phyloP scores from a whole-genome alignment of 2,329 filamentous ascomycete genomes.

The Colletotrichum tofieldiae region DNA sequence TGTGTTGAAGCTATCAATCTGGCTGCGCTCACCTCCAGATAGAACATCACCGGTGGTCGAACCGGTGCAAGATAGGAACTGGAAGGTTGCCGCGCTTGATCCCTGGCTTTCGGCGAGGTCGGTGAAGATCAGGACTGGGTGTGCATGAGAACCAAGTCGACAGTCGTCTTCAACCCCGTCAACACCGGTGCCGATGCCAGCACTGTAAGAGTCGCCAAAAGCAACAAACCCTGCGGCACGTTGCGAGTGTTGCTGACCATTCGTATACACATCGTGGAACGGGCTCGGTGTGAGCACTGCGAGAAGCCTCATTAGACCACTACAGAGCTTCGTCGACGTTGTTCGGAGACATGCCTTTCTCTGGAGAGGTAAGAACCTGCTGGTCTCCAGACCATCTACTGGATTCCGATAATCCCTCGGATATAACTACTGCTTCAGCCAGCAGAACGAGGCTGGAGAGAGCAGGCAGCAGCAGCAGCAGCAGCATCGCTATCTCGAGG shows the following conservation, averaged over 20 bases:
- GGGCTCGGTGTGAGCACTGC: conserved; percentile 6
- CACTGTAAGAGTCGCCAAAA: conserved; percentile 64
- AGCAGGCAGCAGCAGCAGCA: background rate
- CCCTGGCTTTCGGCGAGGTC: conserved; percentile 53
- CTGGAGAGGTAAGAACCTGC: conserved; percentile 4
- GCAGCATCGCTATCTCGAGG: background rate
- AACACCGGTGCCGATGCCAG: conserved; percentile 63
- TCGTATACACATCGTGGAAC: background rate
- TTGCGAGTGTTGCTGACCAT: background rate
- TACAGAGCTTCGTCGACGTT: background rate
- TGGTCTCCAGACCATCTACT: background rate
- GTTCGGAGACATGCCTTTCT: conserved; percentile 22
- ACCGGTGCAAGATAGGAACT: conserved; percentile 65
- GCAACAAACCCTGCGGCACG: conserved; percentile 53
- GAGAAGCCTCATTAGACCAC: conserved; percentile 9
- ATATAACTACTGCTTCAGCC: background rate
- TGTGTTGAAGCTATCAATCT: conserved; percentile 60
- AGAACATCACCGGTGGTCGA: conserved; percentile 60
- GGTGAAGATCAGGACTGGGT: conserved; percentile 57
- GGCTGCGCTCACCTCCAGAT: conserved; percentile 53
- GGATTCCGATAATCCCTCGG: background rate
- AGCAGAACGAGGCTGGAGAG: background rate
- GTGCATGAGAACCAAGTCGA: conserved; percentile 59
- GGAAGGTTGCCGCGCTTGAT: conserved; percentile 53
- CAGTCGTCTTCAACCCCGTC: conserved; percentile 59